phyloP scores from a whole-genome alignment of 805 yeast species.

The Starmera amethionina region DNA sequence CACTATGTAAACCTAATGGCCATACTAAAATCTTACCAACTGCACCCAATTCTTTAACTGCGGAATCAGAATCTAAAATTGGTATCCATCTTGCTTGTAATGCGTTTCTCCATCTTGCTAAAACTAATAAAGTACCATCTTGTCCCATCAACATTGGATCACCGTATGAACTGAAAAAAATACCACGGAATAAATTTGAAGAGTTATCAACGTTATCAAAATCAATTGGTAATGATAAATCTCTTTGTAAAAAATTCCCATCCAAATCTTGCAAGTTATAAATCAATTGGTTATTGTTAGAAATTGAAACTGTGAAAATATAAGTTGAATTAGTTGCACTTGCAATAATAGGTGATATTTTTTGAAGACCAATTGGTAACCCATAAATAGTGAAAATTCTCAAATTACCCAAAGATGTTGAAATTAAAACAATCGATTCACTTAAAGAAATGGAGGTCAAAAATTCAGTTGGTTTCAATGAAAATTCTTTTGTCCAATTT shows the following conservation, averaged over 20 bases:
- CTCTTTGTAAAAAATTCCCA: slow-evolving; percentile 39
- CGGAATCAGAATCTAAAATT: slow-evolving; percentile 43
- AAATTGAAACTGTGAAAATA: slow-evolving; percentile 21
- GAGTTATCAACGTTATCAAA: slow-evolving; percentile 8
- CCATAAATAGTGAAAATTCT: slow-evolving; percentile 68
- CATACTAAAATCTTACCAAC: slow-evolving; percentile 59
- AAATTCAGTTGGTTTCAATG: slow-evolving; percentile 40
- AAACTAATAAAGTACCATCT: slow-evolving; percentile 59
- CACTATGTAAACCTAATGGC: slow-evolving; percentile 77
- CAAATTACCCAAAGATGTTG: slow-evolving; percentile 69
- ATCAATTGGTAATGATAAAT: slow-evolving; percentile 33
- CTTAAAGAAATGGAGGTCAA: slow-evolving; percentile 66
- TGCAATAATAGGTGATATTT: slow-evolving; percentile 63
- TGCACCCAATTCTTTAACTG: slow-evolving; percentile 39
- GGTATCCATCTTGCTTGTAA: slow-evolving; percentile 85
- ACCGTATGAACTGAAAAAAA: slow-evolving; percentile 82
- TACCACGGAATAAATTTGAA: slow-evolving; percentile 37
- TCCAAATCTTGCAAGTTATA: slow-evolving; percentile 36
- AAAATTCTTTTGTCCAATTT: slow-evolving; percentile 63
- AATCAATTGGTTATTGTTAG: slow-evolving; percentile 20
- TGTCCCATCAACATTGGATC: slow-evolving; percentile 87
- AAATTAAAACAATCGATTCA: slow-evolving; percentile 48
- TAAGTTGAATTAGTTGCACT: slow-evolving; percentile 18
- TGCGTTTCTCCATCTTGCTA: slow-evolving; percentile 71
- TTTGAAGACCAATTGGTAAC: slow-evolving; percentile 58